A percentile compares a stretch with the other conserved stretches of the same genome.
Conservation (phyloP, 495 filamentous ascomycete genomes). For the Penicillium taxi region DNA sequence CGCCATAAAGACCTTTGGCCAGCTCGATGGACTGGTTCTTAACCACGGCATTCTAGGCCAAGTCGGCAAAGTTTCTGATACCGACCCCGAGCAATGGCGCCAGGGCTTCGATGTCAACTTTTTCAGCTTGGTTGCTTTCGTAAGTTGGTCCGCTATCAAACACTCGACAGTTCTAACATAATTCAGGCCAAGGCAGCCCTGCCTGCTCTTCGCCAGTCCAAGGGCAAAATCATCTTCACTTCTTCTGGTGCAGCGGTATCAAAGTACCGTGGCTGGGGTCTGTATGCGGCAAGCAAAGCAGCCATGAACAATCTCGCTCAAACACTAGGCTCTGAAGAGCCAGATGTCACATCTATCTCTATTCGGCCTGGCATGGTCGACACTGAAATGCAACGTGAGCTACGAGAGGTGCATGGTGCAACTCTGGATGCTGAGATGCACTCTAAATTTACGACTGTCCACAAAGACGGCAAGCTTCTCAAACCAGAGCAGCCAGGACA, state of each 20-base stretch:
- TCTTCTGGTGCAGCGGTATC: conserved; percentile 66
- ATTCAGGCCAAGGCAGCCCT: conserved; percentile 64
- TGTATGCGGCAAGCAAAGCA: conserved; percentile 82
- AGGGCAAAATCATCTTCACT: conserved; percentile 64
- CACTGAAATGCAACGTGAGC: conserved; percentile 84
- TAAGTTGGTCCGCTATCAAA: conserved; percentile 34
- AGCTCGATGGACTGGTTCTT: conserved; percentile 72
- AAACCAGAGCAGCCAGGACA: conserved; percentile 76
- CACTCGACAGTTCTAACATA: conserved; percentile 1
- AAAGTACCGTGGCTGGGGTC: conserved; percentile 66
- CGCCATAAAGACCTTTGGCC: conserved; percentile 57
- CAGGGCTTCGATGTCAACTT: conserved; percentile 74
- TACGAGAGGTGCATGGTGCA: conserved; percentile 60
- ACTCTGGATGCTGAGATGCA: conserved; percentile 59
- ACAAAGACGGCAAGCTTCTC: conserved; percentile 61
- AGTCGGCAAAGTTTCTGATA: conserved; percentile 61
- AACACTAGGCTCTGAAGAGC: conserved; percentile 72
- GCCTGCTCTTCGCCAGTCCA: conserved; percentile 57
- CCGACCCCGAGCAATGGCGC: conserved; percentile 63
- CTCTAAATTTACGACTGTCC: conserved; percentile 59
- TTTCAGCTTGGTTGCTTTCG: conserved; percentile 69
- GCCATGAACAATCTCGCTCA: conserved; percentile 74
- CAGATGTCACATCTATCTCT: conserved; percentile 59
- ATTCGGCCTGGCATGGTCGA: conserved; percentile 82
- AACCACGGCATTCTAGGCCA: conserved; percentile 82